phyloP scores from a whole-genome alignment of 225 moss, liverwort and hornwort species.

The Ulota crispa region DNA sequence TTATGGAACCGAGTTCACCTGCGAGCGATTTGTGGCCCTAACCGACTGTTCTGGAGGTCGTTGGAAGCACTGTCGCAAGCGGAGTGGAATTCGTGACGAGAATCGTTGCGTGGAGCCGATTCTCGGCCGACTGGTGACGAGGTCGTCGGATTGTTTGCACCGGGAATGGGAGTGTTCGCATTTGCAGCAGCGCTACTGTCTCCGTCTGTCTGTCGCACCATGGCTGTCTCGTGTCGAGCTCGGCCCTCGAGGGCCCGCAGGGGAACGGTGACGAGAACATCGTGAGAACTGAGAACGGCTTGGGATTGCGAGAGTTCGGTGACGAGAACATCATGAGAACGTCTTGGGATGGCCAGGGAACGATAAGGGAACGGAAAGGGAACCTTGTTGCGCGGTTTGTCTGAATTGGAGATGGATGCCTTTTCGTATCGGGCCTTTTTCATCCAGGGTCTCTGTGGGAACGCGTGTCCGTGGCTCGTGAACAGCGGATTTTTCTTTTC shows the following conservation, averaged over 20 bases:
- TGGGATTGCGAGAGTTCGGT: neutral
- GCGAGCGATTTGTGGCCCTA: slow-evolving; percentile 18
- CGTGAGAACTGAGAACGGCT: neutral
- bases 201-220: neutral
- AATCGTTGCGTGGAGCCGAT: neutral
- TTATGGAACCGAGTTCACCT: neutral
- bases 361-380: neutral
- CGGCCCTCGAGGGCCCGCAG: neutral
- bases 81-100: neutral
- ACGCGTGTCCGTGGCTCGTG: neutral
- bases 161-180: neutral
- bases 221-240: slow-evolving; percentile 10
- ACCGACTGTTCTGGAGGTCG: neutral
- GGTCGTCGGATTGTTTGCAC: neutral
- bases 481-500: neutral
- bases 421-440: neutral
- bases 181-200: neutral
- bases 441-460: neutral
- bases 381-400: neutral
- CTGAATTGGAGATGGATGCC: neutral
- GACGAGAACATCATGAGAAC: too few relatives aligned
- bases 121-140: neutral
- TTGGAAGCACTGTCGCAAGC: neutral
- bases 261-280: neutral
- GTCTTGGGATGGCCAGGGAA: neutral